A percentile compares a stretch with the other conserved stretches of the same genome.
phyloP scores from a whole-genome alignment of 1,284 basidiomycete species.

The Malassezia yamatoensis region DNA sequence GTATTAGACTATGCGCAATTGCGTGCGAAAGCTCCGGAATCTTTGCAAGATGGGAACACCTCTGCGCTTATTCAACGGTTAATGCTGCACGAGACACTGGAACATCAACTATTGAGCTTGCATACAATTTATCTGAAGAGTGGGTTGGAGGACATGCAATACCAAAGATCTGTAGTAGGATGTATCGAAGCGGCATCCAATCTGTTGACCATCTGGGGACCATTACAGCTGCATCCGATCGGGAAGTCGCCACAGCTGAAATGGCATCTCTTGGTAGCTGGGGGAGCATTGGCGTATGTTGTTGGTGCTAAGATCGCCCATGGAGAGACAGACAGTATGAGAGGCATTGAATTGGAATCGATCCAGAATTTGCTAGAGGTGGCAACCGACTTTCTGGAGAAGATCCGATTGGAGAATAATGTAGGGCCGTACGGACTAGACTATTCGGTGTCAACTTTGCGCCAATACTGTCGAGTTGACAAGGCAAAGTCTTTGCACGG shows the following conservation, averaged over 20 bases:
- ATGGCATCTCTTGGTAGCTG: conserved; percentile 2
- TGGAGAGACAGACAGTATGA: background rate
- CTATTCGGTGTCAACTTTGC: background rate
- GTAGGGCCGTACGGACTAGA: background rate
- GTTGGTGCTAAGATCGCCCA: background rate
- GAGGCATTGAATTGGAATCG: background rate
- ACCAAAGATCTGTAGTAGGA: conserved; percentile 20
- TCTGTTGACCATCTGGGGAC: background rate
- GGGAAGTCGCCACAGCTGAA: background rate
- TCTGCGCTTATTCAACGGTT: conserved; percentile 26
- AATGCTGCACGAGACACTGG: conserved; percentile 25
- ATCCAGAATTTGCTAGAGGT: background rate
- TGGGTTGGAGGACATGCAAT: conserved; percentile 22
- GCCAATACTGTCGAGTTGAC: background rate
- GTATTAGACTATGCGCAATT: background rate
- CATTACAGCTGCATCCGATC: conserved; percentile 2
- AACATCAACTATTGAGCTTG: conserved; percentile 27
- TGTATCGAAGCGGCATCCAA: conserved; percentile 1
- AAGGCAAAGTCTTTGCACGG: too few species aligned
- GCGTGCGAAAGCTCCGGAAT: background rate
- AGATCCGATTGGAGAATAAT: too few species aligned
- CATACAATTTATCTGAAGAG: conserved; percentile 26
- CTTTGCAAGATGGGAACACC: conserved; percentile 14
- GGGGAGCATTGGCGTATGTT: background rate
- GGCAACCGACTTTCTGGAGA: background rate